Base-by-base conservation (phyloP, 2,329 filamentous ascomycete species). In the Tolypocladium ophioglossoides region DNA sequence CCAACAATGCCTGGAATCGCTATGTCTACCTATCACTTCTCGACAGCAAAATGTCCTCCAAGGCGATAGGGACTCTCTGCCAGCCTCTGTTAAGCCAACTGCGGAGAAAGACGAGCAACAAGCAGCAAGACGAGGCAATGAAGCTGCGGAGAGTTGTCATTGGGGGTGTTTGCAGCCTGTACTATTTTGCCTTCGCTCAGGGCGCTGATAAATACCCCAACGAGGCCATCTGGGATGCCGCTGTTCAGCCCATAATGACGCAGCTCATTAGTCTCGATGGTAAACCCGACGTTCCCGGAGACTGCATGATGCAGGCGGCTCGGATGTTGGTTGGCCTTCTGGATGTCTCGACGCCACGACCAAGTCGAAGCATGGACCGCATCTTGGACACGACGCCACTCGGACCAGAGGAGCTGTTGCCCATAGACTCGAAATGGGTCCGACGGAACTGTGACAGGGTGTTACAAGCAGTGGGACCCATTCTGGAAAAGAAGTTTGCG, bases 381-480 rank as follows among this genome's bases (percentile, higher is more conserved):
- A 85, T 89, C 11, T 76, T 83, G 55, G 81, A 86, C 22, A 70
- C 72, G 18, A 73, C 80, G 3, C 69, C 84, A 35, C 71, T 83
- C 52, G 79, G 76, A 52, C 77, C 85, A 0, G 82, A 85, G n/a
- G 90, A 96, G 56, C 74, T 99, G n/a, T 88, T 91, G 7, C 75
- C 85, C 8, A 74, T 97, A 8, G 91, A 97, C 63, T 78, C 87
- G 5, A 90, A 87, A 73, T 99, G 94, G 94, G 77, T 95, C 14
- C 82, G 92, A 52, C 85, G 82, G 55, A 89, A 89, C 57, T 74
- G 86, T 5, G 66, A 73, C 1, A 78, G 76, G 46, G 78, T 96
- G 5, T 79, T 96, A 37, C 69, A 78, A 3, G 73, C 86, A 10
- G 78, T 84, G 9, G 73, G 74, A 5, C 78, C 84, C 11, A 73